These are phyloP conservation scores for Melaleuca quinquenervia DNA, from an alignment of 345 rosid genomes.

Conservation along the genomic window DNA sequence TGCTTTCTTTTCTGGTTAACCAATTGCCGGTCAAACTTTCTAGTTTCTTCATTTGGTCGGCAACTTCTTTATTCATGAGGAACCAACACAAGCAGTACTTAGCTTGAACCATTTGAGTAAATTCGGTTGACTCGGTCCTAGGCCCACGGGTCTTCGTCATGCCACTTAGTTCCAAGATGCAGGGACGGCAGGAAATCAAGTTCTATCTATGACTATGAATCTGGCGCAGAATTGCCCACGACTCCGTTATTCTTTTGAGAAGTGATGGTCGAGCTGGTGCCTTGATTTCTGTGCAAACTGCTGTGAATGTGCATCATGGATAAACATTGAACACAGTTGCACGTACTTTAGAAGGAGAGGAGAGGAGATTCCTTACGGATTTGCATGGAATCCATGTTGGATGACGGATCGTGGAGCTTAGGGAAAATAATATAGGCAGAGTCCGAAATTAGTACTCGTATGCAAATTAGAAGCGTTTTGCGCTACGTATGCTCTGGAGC, in stretches of 20 bases:
- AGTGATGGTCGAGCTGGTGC: rapidly evolving
- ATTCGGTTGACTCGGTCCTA: not conserved
- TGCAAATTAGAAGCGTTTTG: not conserved
- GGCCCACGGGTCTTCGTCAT: not conserved
- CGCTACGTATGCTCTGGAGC: not conserved
- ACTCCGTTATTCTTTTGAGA: not conserved
- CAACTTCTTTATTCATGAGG: not conserved
- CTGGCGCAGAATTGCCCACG: not conserved
- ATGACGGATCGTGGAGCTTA: not conserved
- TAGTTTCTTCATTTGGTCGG: not conserved
- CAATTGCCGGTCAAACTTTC: not conserved
- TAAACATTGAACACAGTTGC: not conserved
- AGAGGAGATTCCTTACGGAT: not conserved
- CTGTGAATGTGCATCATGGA: not conserved
- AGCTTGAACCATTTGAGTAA: not conserved
- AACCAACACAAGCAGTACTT: not conserved
- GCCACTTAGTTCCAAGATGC: not conserved
- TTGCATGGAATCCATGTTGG: not conserved
- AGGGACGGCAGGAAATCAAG: not conserved
- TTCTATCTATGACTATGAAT: not conserved
- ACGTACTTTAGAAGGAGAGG: not conserved
- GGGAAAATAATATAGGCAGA: not conserved
- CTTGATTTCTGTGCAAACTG: not conserved
- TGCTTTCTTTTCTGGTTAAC: not conserved
- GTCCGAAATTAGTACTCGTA: not conserved